Evolutionary conservation across 2,329 filamentous ascomycete genomes (phyloP), one percentile per base, ranked within the genome.

Genomic region (Amylocarpus encephaloides): DNA sequence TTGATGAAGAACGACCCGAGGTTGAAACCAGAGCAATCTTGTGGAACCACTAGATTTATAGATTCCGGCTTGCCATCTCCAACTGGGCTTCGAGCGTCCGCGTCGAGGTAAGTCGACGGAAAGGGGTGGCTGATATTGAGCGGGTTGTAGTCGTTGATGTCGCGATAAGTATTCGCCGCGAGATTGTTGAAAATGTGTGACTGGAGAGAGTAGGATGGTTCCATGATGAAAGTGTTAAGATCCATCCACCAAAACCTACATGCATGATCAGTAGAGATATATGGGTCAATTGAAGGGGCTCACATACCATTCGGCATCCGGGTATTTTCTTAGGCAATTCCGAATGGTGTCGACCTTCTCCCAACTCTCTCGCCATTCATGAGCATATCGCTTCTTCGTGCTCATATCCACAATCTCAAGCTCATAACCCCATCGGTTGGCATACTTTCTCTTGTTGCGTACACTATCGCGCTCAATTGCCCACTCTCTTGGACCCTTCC

Each of bases 181-280:
- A 98, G 78, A 54, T 87, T 70, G 68, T 91, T 82, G 76, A 98
- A 96, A 61, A 98, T 81, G 68, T 98, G 92, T 39, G 78, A 76
- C 67, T 97, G 91, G 16, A 98, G 77, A 9, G 92, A 95, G 68
- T 90, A 88, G 16, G 82, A 84, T 3, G 90, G 89, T 66, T 98
- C 93, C 93, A 98, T 98, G 68, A 98, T 85, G 70, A 92, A 94
- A 2, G 93, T 98, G 71, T 95, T 95, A 35, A 97, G 80, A 68
- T 98, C 93, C 51, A 98, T 77, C 92, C 93, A 98, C 93, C 93
- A 98, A 64, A 98, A 93, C 91, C 91, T 95, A 65, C n/a, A 38
- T 6, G 47, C 13, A n/a, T 42, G 53, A 19, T 71, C 62, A 72
- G 60, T 45, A 46, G 30, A 54, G 43, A 36, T 46, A 36, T 7